Evolutionary conservation across 139 green algal genomes (phyloP).

Genomic region (Yamagishiella unicocca): DNA sequence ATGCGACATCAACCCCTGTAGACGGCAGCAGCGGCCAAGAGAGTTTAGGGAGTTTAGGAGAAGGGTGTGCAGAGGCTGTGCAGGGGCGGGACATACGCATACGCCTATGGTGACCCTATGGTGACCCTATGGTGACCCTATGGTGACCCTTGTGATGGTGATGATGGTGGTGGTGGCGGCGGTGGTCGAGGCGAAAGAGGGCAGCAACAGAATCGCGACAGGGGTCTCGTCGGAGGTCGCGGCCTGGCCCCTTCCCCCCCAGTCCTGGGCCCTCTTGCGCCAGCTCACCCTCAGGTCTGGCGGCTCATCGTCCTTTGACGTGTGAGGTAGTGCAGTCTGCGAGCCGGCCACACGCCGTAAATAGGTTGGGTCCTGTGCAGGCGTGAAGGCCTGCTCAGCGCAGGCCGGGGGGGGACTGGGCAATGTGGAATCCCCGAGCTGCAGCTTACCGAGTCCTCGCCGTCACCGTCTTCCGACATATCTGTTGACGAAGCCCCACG

Average conservation of each 20-base stretch:
- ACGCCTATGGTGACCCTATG: no score
- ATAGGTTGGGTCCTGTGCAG: slow-evolving; percentile 37
- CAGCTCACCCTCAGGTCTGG: neutral
- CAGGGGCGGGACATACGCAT: no score
- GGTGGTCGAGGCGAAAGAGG: no score
- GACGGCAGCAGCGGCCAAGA: neutral
- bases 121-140: no score
- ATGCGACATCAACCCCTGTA: neutral
- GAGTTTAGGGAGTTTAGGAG: no score
- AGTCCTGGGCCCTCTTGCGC: neutral
- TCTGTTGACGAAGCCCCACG: neutral
- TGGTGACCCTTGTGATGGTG: neutral
- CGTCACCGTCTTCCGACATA: neutral
- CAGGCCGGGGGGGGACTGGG: neutral
- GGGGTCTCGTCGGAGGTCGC: no score
- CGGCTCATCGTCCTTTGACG: neutral
- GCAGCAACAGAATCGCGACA: neutral
- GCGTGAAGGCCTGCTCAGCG: neutral
- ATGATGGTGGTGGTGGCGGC: neutral
- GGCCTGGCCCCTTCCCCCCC: neutral
- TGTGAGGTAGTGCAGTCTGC: slow-evolving; percentile 20
- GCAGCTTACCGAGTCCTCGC: slow-evolving; percentile 1
- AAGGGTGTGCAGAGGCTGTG: no score
- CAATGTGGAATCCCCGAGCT: neutral
- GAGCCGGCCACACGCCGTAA: slow-evolving; percentile 11